Percentiles rank a stretch among this genome's conserved stretches.
Evolutionary conservation across 805 yeast species (phyloP).

Genomic region (Ogataea wickerhamii): DNA sequence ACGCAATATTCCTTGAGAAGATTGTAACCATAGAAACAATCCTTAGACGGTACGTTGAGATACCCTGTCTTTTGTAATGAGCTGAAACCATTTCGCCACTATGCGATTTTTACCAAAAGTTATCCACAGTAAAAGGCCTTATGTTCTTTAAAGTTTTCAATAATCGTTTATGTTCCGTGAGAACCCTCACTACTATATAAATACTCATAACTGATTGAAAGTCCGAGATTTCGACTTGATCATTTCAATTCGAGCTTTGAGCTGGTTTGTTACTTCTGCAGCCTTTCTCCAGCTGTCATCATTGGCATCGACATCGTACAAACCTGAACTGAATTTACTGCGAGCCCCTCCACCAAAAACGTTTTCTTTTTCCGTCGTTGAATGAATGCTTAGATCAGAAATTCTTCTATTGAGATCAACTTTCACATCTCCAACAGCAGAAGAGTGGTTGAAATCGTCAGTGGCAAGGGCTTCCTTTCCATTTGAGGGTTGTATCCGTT

Average conservation of each 20-base stretch:
- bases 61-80: too few relatives aligned
- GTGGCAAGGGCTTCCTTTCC: background rate
- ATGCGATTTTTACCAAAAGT: too few relatives aligned
- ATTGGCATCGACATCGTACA: slow-evolving; percentile 38
- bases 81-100: too few relatives aligned
- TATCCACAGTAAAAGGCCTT: too few relatives aligned
- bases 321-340: slow-evolving; percentile 20
- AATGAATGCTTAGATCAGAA: slow-evolving; percentile 32
- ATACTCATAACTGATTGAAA: slow-evolving; percentile 20
- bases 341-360: slow-evolving; percentile 18
- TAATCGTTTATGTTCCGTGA: too few relatives aligned
- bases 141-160: too few relatives aligned
- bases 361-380: slow-evolving; percentile 24
- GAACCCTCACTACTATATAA: background rate
- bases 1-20: too few relatives aligned
- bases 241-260: slow-evolving; percentile 82
- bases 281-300: slow-evolving; percentile 86
- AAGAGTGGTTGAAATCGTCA: background rate
- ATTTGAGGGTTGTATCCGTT: slow-evolving; percentile 11
- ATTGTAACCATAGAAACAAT: too few relatives aligned
- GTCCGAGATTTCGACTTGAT: slow-evolving; percentile 63
- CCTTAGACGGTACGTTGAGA: too few relatives aligned
- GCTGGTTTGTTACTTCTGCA: slow-evolving; percentile 81
- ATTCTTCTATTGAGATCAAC: slow-evolving; percentile 32
- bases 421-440: slow-evolving; percentile 3